Evolutionary conservation across 2,329 filamentous ascomycete species (phyloP), one percentile per base, ranked within the genome.

Genomic region (Fusarium illudens): DNA sequence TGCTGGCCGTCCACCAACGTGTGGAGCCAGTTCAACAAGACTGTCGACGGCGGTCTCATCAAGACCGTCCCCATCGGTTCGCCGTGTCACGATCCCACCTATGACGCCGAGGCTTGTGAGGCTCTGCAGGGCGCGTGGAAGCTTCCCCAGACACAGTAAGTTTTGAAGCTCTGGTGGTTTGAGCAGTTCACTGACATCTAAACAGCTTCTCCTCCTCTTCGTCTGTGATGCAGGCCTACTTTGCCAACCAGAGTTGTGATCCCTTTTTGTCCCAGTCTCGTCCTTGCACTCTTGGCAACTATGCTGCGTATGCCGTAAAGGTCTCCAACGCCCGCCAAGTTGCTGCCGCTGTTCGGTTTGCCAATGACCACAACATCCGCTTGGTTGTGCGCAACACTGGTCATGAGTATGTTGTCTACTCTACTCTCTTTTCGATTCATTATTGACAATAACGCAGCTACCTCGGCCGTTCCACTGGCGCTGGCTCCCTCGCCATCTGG

Each of bases 381-480:
- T 74, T 86, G n/a, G 80, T 86, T 39, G 77, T 87, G 53, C 84
- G 75, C 54, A 80, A 86, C 75, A 87, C 84, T 0, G 84, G 84
- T 27, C 85, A 87, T 68, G 84, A 86, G 71, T 85, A 83, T 67
- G 76, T 62, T 20, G 11, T n/a, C 5, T 1, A 3, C 6, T 6
- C 6, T 17, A 4, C 9, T 52, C 4, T 12, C 1, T 8, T 13
- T 12, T 4, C 2, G 1, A 17, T 36, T 7, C 37, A 30, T 30
- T 22, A 22, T 30, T 60, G 50, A 48, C 17, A 29, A 46, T 10
- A 2, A 3, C 2, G 10, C 6, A 58, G 39, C 32, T 61, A 65
- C 34, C 64, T 79, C 33, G 89, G 89, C 37, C 85, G 86, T 39
- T 88, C 85, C 0, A 88, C 87, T 0, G 90, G 89, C 10, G 77